phyloP scores from a whole-genome alignment of 2,329 filamentous ascomycete species.

The Sporothrix humicola region DNA sequence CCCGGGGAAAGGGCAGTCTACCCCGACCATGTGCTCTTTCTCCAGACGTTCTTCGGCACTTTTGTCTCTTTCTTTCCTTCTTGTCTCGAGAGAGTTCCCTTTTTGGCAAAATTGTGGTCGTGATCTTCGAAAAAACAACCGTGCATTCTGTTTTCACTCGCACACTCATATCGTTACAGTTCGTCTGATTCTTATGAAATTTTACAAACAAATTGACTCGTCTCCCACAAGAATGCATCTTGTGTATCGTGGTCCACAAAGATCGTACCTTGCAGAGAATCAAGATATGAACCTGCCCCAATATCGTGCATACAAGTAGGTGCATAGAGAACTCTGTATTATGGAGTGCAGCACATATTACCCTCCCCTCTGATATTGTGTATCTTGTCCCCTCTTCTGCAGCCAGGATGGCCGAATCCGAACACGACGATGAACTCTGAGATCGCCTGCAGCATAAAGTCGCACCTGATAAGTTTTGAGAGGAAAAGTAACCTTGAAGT shows the following conservation, averaged over 20 bases:
- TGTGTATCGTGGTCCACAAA: neutral
- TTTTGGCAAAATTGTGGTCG: neutral
- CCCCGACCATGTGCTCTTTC: neutral
- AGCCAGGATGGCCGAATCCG: neutral
- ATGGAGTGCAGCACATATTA: neutral
- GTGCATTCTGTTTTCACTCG: neutral
- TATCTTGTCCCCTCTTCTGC: constrained; percentile 1
- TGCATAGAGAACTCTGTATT: too few species aligned
- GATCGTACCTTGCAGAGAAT: constrained; percentile 13
- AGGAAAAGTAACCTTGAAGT: neutral
- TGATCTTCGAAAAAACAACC: neutral
- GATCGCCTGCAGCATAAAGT: neutral
- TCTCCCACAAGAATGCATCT: neutral
- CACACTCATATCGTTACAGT: neutral
- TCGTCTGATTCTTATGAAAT: neutral
- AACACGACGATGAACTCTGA: neutral
- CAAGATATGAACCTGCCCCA: neutral
- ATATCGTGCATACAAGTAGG: neutral
- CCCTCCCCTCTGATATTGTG: too few species aligned
- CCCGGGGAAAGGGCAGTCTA: constrained; percentile 1
- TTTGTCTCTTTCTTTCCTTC: neutral
- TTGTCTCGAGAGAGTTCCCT: neutral
- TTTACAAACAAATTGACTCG: neutral
- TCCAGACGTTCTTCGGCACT: constrained; percentile 17
- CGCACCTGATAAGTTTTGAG: neutral